Evolutionary conservation across 2,329 filamentous ascomycete genomes (phyloP), one percentile per base, ranked within the genome.

Genomic region (Alternaria triticina): DNA sequence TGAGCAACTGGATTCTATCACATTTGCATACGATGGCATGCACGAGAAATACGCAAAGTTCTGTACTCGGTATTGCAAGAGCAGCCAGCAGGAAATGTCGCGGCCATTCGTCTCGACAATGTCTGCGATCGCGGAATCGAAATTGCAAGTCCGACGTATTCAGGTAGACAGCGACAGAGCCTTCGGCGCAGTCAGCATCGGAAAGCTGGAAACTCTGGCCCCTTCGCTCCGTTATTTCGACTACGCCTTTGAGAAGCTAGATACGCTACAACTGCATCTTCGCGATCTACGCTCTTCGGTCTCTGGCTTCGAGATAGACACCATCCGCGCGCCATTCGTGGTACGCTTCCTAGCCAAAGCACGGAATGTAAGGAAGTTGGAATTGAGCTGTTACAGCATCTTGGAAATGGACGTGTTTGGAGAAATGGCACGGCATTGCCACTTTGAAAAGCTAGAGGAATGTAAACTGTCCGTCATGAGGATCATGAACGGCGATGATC

Each of bases 291-390:
- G 76, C n/a, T 49, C 58, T 15, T 68, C 64, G 0, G 71, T 75
- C 13, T 57, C 61, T 1, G 73, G 75, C 0, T 76, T 77, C 23
- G 68, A 71, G 40, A 65, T 73, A 9, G 65, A 68, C 11, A 36
- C 20, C 3, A 55, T 59, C 1, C 68, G 66, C 17, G 57, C 67
- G 2, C 70, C 76, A 1, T 77, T 78, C 47, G 61, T 72, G 2
- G 70, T 78, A 5, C 68, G 75, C 1, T 75, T 77, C 30, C 66
- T 78, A 0, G 65, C 70, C 2, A 77, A 74, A 33, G 69, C 65
- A 22, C 57, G 12, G 1, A 71, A 70, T 12, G 33, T 78, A 9
- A 47, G 45, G 1, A 9, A 33, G 0, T 28, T 77, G 11, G 67
- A 67, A 6, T 17, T 78, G 10, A 73, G 69, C 20, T 75, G 70